These are phyloP conservation scores for Dactylellina cionopaga DNA, from an alignment of 2,329 filamentous ascomycete species.

Conservation along the genomic window DNA sequence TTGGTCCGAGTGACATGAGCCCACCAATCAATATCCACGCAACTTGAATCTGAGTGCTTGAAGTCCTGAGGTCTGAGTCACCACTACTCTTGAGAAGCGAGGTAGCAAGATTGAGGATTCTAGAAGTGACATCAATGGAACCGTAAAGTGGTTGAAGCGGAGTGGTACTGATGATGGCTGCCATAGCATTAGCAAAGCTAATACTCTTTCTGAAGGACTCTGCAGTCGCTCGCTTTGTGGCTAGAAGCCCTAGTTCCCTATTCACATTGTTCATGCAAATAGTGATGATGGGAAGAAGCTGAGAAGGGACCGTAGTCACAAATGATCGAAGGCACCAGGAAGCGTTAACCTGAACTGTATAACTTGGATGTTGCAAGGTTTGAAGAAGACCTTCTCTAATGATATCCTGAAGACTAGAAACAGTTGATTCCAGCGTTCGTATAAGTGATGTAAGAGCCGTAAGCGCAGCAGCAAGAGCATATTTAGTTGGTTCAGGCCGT, in stretches of 20 bases:
- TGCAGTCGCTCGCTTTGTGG: slow-evolving; percentile 68
- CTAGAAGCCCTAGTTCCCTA: slow-evolving; percentile 82
- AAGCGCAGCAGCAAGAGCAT: slow-evolving; percentile 80
- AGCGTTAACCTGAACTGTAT: slow-evolving; percentile 91
- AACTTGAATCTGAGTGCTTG: slow-evolving; percentile 94
- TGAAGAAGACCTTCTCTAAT: slow-evolving; percentile 89
- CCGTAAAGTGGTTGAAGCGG: slow-evolving; percentile 89
- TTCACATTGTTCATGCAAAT: slow-evolving; percentile 96
- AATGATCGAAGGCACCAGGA: slow-evolving; percentile 87
- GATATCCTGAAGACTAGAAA: slow-evolving; percentile 78
- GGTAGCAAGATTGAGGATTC: slow-evolving; percentile 89
- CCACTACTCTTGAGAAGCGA: slow-evolving; percentile 91
- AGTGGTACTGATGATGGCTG: slow-evolving; percentile 89
- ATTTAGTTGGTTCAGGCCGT: slow-evolving; percentile 85
- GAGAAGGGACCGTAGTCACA: slow-evolving; percentile 88
- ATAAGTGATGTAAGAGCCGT: slow-evolving; percentile 83
- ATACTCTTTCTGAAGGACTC: slow-evolving; percentile 85
- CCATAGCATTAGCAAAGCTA: slow-evolving; percentile 89
- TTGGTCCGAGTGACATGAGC: slow-evolving; percentile 93
- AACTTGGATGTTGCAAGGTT: slow-evolving; percentile 91
- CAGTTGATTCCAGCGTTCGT: slow-evolving; percentile 80
- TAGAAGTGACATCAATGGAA: slow-evolving; percentile 92
- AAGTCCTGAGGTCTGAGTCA: slow-evolving; percentile 87
- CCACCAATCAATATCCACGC: slow-evolving; percentile 98
- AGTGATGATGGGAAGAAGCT: slow-evolving; percentile 87